phyloP scores from a whole-genome alignment of 2,329 filamentous ascomycete species.

The Aciculosporium take region DNA sequence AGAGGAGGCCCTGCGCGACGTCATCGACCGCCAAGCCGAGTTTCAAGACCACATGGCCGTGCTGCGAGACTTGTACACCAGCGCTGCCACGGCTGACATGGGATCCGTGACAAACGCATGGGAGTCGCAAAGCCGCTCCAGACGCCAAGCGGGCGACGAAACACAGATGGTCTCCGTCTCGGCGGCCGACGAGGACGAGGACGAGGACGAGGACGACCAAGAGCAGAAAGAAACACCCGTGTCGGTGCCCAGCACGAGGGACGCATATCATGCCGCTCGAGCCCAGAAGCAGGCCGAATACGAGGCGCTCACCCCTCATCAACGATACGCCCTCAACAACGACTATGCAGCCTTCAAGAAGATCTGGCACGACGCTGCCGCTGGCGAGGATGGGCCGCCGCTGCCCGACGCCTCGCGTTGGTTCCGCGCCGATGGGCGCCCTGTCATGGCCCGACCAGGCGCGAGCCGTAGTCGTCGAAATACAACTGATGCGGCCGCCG shows the following conservation, averaged over 20 bases:
- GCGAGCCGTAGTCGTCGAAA: not conserved
- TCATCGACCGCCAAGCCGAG: constrained; percentile 35
- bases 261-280: constrained; percentile 22
- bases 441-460: constrained; percentile 20
- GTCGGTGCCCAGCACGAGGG: constrained; percentile 13
- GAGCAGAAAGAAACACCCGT: constrained; percentile 11
- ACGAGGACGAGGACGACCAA: constrained; percentile 8
- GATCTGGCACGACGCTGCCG: constrained; percentile 39
- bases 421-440: constrained; percentile 34
- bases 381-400: constrained; percentile 32
- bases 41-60: constrained; percentile 34
- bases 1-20: constrained; percentile 31
- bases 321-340: constrained; percentile 41
- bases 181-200: constrained; percentile 6
- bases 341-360: constrained; percentile 46
- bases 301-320: constrained; percentile 22
- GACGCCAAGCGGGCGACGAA: constrained; percentile 6
- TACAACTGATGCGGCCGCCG: not conserved
- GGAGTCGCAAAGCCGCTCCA: constrained; percentile 6
- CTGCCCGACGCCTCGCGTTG: constrained; percentile 39
- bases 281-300: constrained; percentile 28
- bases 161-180: too few relatives aligned
- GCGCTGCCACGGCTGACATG: constrained; percentile 9
- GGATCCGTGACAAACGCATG: constrained; percentile 6
- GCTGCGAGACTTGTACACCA: constrained; percentile 21